These are phyloP conservation scores for Saturnispora bothae DNA, from an alignment of 805 yeast species.

Conservation along the genomic window DNA sequence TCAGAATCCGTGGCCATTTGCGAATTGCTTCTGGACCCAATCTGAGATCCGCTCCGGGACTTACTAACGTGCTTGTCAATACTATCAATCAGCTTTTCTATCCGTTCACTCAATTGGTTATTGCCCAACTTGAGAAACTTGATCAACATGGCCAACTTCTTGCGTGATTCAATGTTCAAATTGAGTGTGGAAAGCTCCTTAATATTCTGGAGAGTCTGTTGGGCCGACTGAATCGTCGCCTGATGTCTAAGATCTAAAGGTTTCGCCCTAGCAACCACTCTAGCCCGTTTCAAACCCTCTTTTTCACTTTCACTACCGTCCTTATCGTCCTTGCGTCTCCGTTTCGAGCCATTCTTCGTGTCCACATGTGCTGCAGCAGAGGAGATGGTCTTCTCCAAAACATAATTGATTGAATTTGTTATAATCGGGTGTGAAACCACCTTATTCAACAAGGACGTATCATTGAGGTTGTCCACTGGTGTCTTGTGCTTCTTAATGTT, in stretches of 20 bases:
- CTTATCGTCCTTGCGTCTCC: neutral
- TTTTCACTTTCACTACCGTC: neutral
- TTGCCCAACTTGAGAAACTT: conserved; percentile 76
- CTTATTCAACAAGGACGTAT: conserved; percentile 25
- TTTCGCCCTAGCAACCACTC: conserved; percentile 3
- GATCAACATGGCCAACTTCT: conserved; percentile 65
- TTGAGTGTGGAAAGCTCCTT: conserved; percentile 27
- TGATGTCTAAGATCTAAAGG: neutral
- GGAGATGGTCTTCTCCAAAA: conserved; percentile 27
- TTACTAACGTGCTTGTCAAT: conserved; percentile 21
- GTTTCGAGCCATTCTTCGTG: too few relatives aligned
- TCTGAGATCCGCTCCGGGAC: neutral
- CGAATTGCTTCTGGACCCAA: neutral
- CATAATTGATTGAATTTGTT: conserved; percentile 27
- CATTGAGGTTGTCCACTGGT: neutral
- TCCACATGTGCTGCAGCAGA: conserved; percentile 15
- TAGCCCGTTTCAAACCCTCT: conserved; percentile 6
- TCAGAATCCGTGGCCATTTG: neutral
- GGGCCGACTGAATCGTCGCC: conserved; percentile 16
- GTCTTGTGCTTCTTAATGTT: neutral
- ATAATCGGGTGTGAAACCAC: conserved; percentile 29
- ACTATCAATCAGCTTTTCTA: conserved; percentile 36
- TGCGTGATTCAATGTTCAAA: conserved; percentile 52
- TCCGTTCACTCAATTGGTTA: conserved; percentile 58
- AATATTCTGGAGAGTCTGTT: conserved; percentile 24